A percentile compares a stretch with the other conserved stretches of the same genome.
Evolutionary conservation across 352 stramenopile genomes (phyloP).

Genomic region (Thalassiosira hispida): DNA sequence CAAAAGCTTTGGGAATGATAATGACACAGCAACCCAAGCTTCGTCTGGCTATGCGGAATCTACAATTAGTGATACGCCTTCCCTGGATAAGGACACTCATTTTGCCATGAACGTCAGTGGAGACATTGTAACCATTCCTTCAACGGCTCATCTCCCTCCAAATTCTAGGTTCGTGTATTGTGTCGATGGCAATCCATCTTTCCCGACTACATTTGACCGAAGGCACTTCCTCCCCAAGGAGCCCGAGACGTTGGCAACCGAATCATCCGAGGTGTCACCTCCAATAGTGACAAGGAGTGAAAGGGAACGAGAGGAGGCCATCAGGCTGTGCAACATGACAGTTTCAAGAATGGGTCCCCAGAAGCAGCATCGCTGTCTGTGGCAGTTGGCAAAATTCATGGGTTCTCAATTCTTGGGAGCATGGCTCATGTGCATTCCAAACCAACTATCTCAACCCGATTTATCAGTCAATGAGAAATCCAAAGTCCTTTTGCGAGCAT

Average conservation of each 20-base stretch:
- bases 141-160: constrained; percentile 46
- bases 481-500: constrained; percentile 72
- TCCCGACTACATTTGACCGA: constrained; percentile 70
- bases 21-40: constrained; percentile 53
- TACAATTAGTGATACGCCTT: constrained; percentile 31
- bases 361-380: constrained; percentile 76
- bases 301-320: constrained; percentile 73
- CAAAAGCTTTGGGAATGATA: constrained; percentile 57
- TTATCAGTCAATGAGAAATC: constrained; percentile 69
- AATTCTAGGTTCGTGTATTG: constrained; percentile 73
- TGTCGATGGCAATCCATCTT: constrained; percentile 78
- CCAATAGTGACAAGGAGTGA: constrained; percentile 78
- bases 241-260: constrained; percentile 64
- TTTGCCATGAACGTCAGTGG: constrained; percentile 62
- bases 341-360: constrained; percentile 67
- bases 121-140: constrained; percentile 78
- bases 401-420: constrained; percentile 81
- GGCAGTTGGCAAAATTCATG: constrained; percentile 85
- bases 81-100: constrained; percentile 28
- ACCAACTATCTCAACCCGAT: constrained; percentile 64
- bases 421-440: constrained; percentile 79
- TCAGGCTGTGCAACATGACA: constrained; percentile 62
- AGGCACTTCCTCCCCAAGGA: constrained; percentile 69
- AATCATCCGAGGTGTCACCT: constrained; percentile 55
- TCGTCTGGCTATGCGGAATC: constrained; percentile 50